A percentile compares a stretch with the other conserved stretches of the same genome.
These are phyloP conservation scores for Mycena filopes DNA, from an alignment of 768 basidiomycete genomes.

Conservation along the genomic window DNA sequence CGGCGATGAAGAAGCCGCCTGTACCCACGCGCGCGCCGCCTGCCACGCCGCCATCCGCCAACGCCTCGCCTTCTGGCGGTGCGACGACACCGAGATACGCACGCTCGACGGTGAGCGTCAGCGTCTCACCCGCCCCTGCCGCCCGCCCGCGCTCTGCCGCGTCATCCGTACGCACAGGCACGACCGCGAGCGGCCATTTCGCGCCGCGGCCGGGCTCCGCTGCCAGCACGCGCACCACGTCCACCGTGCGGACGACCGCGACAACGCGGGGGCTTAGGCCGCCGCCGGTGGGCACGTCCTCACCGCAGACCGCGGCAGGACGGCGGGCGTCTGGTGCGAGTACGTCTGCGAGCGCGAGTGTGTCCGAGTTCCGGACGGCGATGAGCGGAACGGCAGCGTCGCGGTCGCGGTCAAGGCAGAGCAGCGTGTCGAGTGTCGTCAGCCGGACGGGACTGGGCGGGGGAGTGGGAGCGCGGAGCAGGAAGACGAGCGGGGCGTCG, in stretches of 20 bases:
- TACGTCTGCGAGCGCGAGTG: conserved; percentile 22
- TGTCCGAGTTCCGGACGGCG: conserved; percentile 37
- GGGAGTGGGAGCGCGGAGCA: conserved; percentile 14
- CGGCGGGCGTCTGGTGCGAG: conserved; percentile 27
- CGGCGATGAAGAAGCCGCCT: conserved; percentile 43
- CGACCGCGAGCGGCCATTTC: neutral
- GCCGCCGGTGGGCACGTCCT: neutral
- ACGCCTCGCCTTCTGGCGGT: conserved; percentile 42
- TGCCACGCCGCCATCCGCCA: conserved; percentile 44
- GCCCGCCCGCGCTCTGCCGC: conserved; percentile 28
- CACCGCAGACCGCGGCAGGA: neutral
- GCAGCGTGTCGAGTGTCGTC: conserved; percentile 46
- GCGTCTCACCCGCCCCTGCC: conserved; percentile 18
- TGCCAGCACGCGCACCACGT: conserved; percentile 22
- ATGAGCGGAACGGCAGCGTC: conserved; percentile 36
- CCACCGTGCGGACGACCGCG: conserved; percentile 34
- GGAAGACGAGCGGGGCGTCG: conserved; percentile 29
- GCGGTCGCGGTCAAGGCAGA: conserved; percentile 49
- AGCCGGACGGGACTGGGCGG: conserved; percentile 30
- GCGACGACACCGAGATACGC: conserved; percentile 38
- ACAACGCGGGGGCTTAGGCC: conserved; percentile 23
- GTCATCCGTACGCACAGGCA: conserved; percentile 10
- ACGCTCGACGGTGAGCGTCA: conserved; percentile 23
- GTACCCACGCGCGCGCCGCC: conserved; percentile 34
- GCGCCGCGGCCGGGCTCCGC: conserved; percentile 21